A percentile compares a stretch with the other conserved stretches of the same genome.
Evolutionary conservation across 2,329 filamentous ascomycete species (phyloP).

Genomic region (Fusarium phyllophilum): DNA sequence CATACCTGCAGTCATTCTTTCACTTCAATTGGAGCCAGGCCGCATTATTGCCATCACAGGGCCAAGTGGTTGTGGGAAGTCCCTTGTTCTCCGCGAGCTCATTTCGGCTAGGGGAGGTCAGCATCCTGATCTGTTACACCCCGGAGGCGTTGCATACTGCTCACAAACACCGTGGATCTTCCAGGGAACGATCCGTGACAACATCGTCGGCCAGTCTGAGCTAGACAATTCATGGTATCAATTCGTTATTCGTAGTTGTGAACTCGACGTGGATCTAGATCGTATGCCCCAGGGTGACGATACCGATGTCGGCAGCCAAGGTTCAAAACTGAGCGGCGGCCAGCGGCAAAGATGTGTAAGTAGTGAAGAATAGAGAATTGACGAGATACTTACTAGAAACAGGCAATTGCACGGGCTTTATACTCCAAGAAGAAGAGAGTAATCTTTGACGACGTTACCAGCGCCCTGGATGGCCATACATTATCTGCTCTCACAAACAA

Average conservation of each 20-base stretch:
- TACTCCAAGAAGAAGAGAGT: background rate
- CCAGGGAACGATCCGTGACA: background rate
- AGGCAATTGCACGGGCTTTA: background rate
- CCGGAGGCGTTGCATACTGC: background rate
- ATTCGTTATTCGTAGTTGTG: background rate
- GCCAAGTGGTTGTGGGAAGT: conserved; percentile 3
- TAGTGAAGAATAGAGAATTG: too few species aligned
- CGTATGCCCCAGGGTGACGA: background rate
- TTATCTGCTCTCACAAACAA: background rate
- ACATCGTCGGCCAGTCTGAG: background rate
- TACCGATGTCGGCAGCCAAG: background rate
- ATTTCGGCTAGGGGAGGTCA: background rate
- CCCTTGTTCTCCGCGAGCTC: background rate
- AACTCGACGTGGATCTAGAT: background rate
- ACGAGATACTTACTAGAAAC: too few species aligned
- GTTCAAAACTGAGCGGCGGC: background rate
- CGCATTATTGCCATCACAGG: background rate
- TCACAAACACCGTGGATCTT: background rate
- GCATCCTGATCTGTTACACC: background rate
- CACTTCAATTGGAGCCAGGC: background rate
- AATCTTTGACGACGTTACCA: background rate
- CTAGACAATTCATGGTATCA: background rate
- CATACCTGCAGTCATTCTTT: too few species aligned
- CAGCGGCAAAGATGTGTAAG: background rate
- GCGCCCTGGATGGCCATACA: background rate